Conservation (phyloP, 495 filamentous ascomycete genomes). For the Annulohypoxylon maeteangense region DNA sequence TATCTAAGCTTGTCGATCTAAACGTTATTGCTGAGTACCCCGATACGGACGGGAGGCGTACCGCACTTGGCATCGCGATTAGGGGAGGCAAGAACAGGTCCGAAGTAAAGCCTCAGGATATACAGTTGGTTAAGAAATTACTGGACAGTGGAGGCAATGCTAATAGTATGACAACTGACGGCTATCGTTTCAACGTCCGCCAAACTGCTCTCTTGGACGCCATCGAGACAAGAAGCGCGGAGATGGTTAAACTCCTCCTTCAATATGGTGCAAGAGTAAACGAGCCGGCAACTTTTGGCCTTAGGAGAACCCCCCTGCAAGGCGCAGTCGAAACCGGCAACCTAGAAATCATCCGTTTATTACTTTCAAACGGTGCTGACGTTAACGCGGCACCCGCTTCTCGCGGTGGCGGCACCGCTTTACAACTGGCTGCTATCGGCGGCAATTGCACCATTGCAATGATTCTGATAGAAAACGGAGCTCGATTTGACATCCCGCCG, state of each 20-base stretch:
- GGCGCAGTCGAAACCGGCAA: constrained; percentile 43
- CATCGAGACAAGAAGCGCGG: constrained; percentile 23
- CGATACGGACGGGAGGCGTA: background rate
- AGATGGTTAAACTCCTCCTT: constrained; percentile 48
- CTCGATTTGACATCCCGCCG: constrained; percentile 31
- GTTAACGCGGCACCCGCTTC: constrained; percentile 43
- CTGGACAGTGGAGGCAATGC: background rate
- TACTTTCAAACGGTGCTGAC: constrained; percentile 29
- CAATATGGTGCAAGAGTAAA: constrained; percentile 47
- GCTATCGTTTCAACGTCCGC: background rate
- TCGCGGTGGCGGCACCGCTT: constrained; percentile 33
- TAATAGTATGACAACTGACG: background rate
- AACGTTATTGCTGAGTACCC: background rate
- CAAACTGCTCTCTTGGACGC: constrained; percentile 21
- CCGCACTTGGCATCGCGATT: background rate
- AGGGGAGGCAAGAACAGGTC: background rate
- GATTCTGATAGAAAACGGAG: constrained; percentile 43
- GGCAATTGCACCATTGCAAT: constrained; percentile 37
- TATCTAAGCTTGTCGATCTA: background rate
- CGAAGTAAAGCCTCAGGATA: background rate
- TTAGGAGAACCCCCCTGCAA: constrained; percentile 43
- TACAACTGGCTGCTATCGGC: constrained; percentile 37
- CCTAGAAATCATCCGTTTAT: constrained; percentile 36
- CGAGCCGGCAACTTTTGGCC: constrained; percentile 1
- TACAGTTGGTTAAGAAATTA: background rate